phyloP scores from a whole-genome alignment of 148 eudicot species.

The Persicaria maculosa region DNA sequence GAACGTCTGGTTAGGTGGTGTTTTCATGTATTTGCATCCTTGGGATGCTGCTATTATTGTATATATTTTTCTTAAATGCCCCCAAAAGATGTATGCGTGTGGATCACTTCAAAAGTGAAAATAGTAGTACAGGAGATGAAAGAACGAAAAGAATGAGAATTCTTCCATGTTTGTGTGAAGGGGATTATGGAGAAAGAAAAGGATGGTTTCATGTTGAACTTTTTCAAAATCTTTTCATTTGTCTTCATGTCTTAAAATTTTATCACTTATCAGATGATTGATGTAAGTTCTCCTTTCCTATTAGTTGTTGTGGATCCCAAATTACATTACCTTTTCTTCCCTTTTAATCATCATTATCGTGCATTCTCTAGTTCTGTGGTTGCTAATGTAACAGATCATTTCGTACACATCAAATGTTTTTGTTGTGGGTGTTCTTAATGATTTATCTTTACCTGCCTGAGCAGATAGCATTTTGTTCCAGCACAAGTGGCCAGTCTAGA shows the following conservation, averaged over 20 bases:
- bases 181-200: not conserved
- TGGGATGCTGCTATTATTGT: not conserved
- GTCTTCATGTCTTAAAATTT: not conserved
- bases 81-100: not conserved
- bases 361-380: not conserved
- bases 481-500: conserved; percentile 18
- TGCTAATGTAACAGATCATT: not conserved
- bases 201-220: not conserved
- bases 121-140: not conserved
- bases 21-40: not conserved
- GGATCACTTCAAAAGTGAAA: not conserved
- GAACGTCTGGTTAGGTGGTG: not conserved
- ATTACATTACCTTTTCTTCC: not conserved
- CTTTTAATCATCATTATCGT: not conserved
- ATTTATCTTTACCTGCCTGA: conserved; percentile 9
- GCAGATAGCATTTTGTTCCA: conserved; percentile 12
- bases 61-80: not conserved
- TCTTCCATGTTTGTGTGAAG: not conserved
- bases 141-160: not conserved
- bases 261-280: not conserved
- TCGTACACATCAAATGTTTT: not conserved
- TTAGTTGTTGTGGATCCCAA: not conserved
- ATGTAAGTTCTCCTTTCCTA: not conserved
- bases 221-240: not conserved
- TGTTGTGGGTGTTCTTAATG: not conserved